Percentiles rank a stretch among this genome's conserved stretches.
Evolutionary conservation across 257 asterid species (phyloP).

Genomic region (Petunia secreta): DNA sequence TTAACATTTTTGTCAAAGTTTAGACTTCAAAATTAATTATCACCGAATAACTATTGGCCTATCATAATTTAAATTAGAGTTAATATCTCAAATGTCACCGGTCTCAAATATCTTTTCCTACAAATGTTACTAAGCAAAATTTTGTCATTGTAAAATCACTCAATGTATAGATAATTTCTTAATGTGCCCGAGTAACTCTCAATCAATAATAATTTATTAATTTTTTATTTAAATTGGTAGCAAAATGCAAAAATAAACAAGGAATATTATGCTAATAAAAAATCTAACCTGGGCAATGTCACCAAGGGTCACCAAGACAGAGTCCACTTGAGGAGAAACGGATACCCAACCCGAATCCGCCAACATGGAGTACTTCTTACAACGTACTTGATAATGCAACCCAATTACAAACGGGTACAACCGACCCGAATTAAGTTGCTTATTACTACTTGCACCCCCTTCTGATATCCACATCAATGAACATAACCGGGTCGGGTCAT

Average conservation of each 20-base stretch:
- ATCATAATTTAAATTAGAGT: too few relatives aligned
- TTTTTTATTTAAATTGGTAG: neutral
- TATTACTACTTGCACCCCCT: constrained; percentile 24
- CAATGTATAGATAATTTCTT: too few relatives aligned
- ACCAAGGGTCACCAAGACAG: constrained; percentile 67
- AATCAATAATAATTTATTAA: neutral
- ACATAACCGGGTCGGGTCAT: constrained; percentile 37
- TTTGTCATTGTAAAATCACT: too few relatives aligned
- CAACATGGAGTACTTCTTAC: constrained; percentile 45
- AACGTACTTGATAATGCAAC: constrained; percentile 51
- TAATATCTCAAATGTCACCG: too few relatives aligned
- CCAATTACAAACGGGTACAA: constrained; percentile 66
- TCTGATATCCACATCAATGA: constrained; percentile 67
- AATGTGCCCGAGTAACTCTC: too few relatives aligned
- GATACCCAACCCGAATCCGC: constrained; percentile 73
- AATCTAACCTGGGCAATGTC: constrained; percentile 73
- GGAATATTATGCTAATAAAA: neutral
- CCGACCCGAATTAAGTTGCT: constrained; percentile 50
- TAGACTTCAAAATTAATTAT: too few relatives aligned
- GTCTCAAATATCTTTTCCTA: too few relatives aligned
- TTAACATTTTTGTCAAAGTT: too few relatives aligned
- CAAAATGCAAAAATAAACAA: neutral
- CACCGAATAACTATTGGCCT: too few relatives aligned
- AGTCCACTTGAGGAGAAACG: constrained; percentile 50
- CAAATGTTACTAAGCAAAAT: too few relatives aligned